Evolutionary conservation across 2,329 filamentous ascomycete species (phyloP), one percentile per base, ranked within the genome.

Genomic region (Capronia epimyces): DNA sequence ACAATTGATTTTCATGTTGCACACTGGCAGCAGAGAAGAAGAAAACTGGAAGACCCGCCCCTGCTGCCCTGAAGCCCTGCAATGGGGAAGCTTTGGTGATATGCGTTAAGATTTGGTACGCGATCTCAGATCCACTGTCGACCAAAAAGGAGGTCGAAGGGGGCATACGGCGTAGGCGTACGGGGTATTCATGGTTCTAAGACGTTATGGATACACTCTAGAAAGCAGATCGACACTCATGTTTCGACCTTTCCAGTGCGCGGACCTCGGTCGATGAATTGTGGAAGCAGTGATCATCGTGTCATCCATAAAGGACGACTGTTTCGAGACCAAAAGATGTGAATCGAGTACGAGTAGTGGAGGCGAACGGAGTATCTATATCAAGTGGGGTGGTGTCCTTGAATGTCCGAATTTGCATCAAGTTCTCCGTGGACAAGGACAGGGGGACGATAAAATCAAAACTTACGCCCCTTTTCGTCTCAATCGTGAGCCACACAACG

Each of bases 331-430:
- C 7, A n/a, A n/a, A n/a, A 32, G 12, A n/a, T 5, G 16, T 39
- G 15, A 13, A 15, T 20, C 13, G 36, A n/a, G n/a, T 3, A 32
- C 7, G 29, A 6, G n/a, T n/a, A n/a, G 29, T 32, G 29, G 29
- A 32, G 29, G 29, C n/a, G 13, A n/a, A 32, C 29, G 29, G 12
- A 8, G 29, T 32, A 32, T 10, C 29, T n/a, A 22, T 39, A 18
- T 39, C 36, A 39, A 42, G 39, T 42, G 39, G 39, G 21, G 39
- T 8, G n/a, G 16, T 15, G 39, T 42, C 39, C 39, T 42, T 42
- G 39, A 10, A 42, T 42, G 39, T 42, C 39, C 39, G 39, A 42
- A 15, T 3, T 3, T 42, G 39, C 21, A 15, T 42, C 39, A 22
- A 42, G 10, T 5, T 18, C 3, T 21, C 36, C 16, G 36, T 39